Conservation (phyloP, 768 basidiomycete genomes). For the Leccinellum rugosiceps region DNA sequence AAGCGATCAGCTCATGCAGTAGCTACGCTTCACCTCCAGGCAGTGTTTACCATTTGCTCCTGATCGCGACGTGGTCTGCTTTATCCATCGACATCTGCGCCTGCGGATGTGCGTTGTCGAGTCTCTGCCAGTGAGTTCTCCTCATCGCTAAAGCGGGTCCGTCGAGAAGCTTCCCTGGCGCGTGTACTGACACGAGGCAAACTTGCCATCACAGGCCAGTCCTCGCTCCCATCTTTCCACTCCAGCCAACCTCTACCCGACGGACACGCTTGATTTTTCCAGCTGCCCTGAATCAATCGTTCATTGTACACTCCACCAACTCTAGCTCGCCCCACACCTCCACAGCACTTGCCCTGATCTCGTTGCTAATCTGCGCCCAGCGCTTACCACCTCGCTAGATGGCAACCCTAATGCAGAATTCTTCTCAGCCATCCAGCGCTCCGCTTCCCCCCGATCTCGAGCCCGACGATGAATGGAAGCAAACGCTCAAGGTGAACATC, state of each 20-base stretch:
- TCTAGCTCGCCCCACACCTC: background rate
- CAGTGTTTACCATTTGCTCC: background rate
- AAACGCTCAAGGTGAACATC: constrained; percentile 45
- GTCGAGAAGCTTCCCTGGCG: constrained; percentile 33
- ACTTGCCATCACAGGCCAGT: constrained; percentile 36
- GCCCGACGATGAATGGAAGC: constrained; percentile 57
- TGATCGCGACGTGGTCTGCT: constrained; percentile 6
- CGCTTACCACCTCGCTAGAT: constrained; percentile 15
- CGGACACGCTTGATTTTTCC: constrained; percentile 13
- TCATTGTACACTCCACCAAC: background rate
- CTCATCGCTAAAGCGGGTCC: background rate
- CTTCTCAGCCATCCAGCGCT: constrained; percentile 10
- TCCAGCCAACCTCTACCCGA: constrained; percentile 14
- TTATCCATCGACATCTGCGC: constrained; percentile 8
- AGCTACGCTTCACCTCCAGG: background rate
- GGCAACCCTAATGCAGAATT: constrained; percentile 21
- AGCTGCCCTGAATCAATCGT: constrained; percentile 7
- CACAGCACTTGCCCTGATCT: background rate
- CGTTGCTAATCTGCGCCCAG: constrained; percentile 2
- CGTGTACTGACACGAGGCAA: constrained; percentile 59
- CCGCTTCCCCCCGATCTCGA: constrained; percentile 33
- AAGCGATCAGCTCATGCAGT: constrained; percentile 13
- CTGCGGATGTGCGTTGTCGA: constrained; percentile 16
- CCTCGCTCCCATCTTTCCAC: constrained; percentile 21
- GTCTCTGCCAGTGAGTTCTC: constrained; percentile 13